Evolutionary conservation across 495 filamentous ascomycete genomes (phyloP), one percentile per base, ranked within the genome.

Genomic region (Hypoxylon crocopeplum): DNA sequence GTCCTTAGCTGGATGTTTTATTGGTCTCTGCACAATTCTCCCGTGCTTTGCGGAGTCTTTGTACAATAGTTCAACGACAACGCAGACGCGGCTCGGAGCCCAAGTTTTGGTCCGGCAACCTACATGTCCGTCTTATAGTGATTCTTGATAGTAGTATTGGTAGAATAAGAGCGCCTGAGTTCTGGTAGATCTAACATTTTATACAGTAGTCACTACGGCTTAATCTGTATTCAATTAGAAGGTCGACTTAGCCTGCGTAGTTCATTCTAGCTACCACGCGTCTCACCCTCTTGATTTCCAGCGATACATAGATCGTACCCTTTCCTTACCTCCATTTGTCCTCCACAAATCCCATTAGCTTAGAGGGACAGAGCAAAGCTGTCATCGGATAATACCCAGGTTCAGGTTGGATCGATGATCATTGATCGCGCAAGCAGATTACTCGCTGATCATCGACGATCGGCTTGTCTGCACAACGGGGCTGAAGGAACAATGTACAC

Each of bases 31-130:
- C 59, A 68, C 56, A 66, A 68, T 10, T 36, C 32, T 39, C 51
- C 42, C 30, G 11, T 25, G 56, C 55, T 20, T 56, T 29, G 47
- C 55, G 51, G 49, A 50, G 69, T 64, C 60, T 58, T 68, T 64
- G 61, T 68, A 70, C 61, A 25, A 34, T 59, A 63, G 50, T 57
- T 61, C 58, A 59, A 62, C 51, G 55, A 59, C 68, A 65, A 69
- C 47, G 69, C 59, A 57, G 55, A 62, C 69, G 67, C 61, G 65
- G 66, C 73, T 68, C 40, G 59, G 70, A 73, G 69, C 61, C 67
- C 70, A 71, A 74, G 73, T 73, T 76, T 75, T 76, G 72, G 69
- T 66, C 68, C 59, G 54, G 73, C 69, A 64, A 32, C 42, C 32
- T 56, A 47, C 11, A 41, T n/a, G 27, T 13, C 48, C 13, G 44